A percentile compares a stretch with the other conserved stretches of the same genome.
These are phyloP conservation scores for Syzygium grande DNA, from an alignment of 345 rosid genomes.

Conservation along the genomic window DNA sequence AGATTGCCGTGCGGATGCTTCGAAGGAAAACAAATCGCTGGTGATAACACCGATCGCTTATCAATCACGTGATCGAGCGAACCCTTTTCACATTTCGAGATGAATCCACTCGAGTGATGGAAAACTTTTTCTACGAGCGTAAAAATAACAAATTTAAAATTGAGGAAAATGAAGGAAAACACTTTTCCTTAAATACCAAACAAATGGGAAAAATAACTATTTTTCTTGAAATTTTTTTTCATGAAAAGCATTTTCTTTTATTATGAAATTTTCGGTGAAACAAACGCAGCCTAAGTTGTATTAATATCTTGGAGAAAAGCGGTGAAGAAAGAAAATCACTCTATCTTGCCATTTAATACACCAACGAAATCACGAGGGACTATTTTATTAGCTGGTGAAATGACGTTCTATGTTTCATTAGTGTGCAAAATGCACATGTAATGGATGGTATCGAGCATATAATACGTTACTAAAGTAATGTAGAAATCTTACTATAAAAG, in stretches of 20 bases:
- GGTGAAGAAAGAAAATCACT: not conserved
- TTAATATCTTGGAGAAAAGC: not conserved
- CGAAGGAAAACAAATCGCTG: not conserved
- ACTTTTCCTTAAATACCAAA: not conserved
- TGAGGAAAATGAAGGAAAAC: not conserved
- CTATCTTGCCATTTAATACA: not conserved
- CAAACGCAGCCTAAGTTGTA: not conserved
- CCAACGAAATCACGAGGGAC: not conserved
- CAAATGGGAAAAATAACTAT: not conserved
- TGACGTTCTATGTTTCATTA: too few species aligned
- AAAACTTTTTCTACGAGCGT: not conserved
- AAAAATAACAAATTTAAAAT: not conserved
- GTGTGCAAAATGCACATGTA: not conserved
- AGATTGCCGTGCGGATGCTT: not conserved
- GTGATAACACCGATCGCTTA: not conserved
- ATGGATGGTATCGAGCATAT: too few species aligned
- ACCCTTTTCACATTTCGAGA: not conserved
- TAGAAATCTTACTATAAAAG: not conserved
- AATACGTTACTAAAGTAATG: not conserved
- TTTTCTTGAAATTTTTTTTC: too few species aligned
- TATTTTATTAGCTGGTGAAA: too few species aligned
- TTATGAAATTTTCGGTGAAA: not conserved
- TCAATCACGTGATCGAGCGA: not conserved
- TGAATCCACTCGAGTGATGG: not conserved
- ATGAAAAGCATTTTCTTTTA: not conserved